Conservation (phyloP, 805 yeast genomes). For the Starmera amethionina region DNA sequence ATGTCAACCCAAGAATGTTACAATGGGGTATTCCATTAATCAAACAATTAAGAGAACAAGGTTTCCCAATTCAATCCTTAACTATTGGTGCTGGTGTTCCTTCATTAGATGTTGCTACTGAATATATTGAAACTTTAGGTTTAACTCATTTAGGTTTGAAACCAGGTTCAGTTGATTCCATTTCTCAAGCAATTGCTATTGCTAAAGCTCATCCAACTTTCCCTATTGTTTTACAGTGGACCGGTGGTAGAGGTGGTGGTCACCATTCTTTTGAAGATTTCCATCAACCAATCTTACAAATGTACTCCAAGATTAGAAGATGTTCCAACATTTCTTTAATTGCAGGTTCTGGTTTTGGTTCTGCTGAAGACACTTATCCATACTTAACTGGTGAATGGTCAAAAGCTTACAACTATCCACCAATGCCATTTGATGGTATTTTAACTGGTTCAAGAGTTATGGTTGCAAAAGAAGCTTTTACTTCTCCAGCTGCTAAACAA, state of each 20-base stretch:
- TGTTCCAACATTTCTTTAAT: conserved; percentile 80
- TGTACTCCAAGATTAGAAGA: conserved; percentile 92
- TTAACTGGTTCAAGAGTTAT: conserved; percentile 93
- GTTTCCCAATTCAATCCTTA: conserved; percentile 92
- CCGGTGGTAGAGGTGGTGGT: conserved; percentile 99
- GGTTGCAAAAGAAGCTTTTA: conserved; percentile 94
- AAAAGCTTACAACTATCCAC: conserved; percentile 76
- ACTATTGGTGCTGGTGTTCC: conserved; percentile 99
- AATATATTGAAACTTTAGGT: conserved; percentile 87
- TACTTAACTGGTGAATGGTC: conserved; percentile 98
- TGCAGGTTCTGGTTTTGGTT: conserved; percentile 98
- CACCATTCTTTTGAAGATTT: conserved; percentile 98
- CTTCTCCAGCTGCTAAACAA: conserved; percentile 88
- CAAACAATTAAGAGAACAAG: conserved; percentile 77
- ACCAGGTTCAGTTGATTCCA: conserved; percentile 95
- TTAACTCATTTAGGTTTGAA: conserved; percentile 91
- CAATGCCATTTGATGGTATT: conserved; percentile 98
- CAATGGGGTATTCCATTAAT: conserved; percentile 99
- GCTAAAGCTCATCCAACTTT: conserved; percentile 93
- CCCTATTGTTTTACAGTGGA: conserved; percentile 98
- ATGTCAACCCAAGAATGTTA: conserved; percentile 94
- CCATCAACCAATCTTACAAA: conserved; percentile 94
- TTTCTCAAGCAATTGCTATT: conserved; percentile 74
- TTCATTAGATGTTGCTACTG: conserved; percentile 92
- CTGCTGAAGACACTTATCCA: conserved; percentile 93